Evolutionary conservation across 2,329 filamentous ascomycete genomes (phyloP), one percentile per base, ranked within the genome.

Genomic region (Chaetomiaceae sp.): DNA sequence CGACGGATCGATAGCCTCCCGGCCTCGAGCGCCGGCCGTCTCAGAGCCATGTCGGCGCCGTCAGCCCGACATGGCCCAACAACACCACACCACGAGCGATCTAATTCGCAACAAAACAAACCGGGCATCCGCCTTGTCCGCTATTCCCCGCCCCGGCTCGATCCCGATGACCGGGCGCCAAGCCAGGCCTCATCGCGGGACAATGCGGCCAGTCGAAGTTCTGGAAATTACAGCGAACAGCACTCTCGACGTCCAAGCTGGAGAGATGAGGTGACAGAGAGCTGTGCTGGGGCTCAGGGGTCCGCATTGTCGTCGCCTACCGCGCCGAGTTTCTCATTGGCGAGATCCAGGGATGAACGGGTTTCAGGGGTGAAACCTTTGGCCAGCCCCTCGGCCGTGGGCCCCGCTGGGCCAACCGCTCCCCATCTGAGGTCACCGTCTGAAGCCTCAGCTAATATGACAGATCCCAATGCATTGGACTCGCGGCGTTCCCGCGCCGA

Each of bases 51-150:
- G 64, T 65, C 64, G 62, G 61, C 58, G 56, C 61, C 63, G 50
- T 48, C 59, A 44, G 57, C 53, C 54, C 66, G 60, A 60, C 60
- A 61, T 62, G 65, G 59, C 59, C 65, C 58, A 52, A 58, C 63
- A 49, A 68, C 61, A 59, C 70, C 72, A 34, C 65, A 72, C 50
- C 67, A 70, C 57, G 69, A 73, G 62, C 69, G 69, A 50, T 68
- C 69, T 33, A 67, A 67, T 27, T 73, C 74, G 55, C 70, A 74
- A 60, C 70, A 65, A 58, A 69, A 67, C 61, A 64, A 64, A 36
- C 65, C 69, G 37, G 69, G 70, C 54, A 77, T 78, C 60, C 74
- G 75, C 45, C 60, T 78, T 51, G 75, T 78, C 45, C 74, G 75
- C 18, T 77, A 77, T 58, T 73, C 74, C 20, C 75, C 75, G 40